Base-by-base conservation (phyloP, 2,329 filamentous ascomycete genomes). In the Arthrobotrys megalospora region DNA sequence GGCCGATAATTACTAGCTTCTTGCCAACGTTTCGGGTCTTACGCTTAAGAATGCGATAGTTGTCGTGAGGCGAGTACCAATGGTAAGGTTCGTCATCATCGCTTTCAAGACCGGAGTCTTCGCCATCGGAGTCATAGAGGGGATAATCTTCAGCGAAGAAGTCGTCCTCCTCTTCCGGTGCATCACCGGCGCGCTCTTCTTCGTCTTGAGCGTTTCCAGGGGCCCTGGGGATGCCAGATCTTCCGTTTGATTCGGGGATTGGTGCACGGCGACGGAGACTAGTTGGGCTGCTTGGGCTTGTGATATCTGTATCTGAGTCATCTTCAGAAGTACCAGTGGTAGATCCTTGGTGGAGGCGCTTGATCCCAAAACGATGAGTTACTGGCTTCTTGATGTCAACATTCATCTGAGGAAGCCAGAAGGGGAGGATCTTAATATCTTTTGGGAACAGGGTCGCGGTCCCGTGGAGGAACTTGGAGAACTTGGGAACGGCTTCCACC, bases 391-490 rank as follows among this genome's bases (percentile, higher is more conserved):
- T 92, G 82, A 99, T 99, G 83, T 99, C 96, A 24, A 96, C 90
- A 81, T 97, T 91, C 96, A 99, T 99, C 85, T 99, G 96, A 0
- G 96, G 96, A 87, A 95, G 93, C 96, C 96, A 99, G 87, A 93
- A 99, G 0, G 96, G 96, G 5, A 99, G 87, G 11, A 99, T 88
- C 58, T 97, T 87, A 84, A 99, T 99, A 69, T 92, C 90, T 52
- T 91, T 89, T 0, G 94, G 94, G 84, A 97, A 96, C 53, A 99
- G 86, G 10, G 90, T 92, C 8, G 95, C 95, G 1, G 91, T 94
- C 76, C 96, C 96, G 84, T 99, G 96, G 75, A 99, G 98, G 84
- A 98, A 99, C 86, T 99, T 99, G 83, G 94, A 97, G 85, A 98
- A 99, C 84, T 99, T 99, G 79, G 96, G 96, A 1, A 99, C 94